Conservation (phyloP, 495 filamentous ascomycete genomes). For the Barbatosphaeria neglecta region DNA sequence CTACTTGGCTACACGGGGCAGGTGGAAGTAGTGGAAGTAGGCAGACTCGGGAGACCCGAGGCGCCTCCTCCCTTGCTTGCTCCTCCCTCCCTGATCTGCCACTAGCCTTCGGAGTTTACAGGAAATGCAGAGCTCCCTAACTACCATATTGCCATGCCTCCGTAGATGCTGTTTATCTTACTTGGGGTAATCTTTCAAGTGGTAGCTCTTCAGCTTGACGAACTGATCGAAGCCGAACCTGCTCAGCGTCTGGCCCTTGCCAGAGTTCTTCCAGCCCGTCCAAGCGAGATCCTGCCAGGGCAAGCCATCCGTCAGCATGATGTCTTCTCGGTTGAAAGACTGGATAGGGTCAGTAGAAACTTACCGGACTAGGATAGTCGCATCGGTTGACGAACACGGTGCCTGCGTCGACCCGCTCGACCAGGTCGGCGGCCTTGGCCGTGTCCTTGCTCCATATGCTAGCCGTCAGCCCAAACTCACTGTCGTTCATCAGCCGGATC, state of each 20-base stretch:
- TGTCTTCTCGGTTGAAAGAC: neutral
- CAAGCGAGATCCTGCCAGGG: constrained; percentile 92
- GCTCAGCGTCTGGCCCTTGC: constrained; percentile 80
- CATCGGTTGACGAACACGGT: constrained; percentile 95
- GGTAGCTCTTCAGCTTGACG: constrained; percentile 89
- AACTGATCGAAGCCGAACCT: constrained; percentile 90
- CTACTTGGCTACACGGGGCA: too few relatives aligned
- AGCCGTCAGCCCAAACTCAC: constrained; percentile 88
- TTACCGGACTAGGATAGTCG: constrained; percentile 85
- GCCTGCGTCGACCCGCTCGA: constrained; percentile 77
- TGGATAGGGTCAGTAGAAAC: constrained; percentile 18
- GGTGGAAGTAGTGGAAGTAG: too few relatives aligned
- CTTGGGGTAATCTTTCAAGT: constrained; percentile 81
- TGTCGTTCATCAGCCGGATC: constrained; percentile 82
- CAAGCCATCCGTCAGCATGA: constrained; percentile 1
- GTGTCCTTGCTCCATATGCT: constrained; percentile 96
- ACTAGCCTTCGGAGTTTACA: too few relatives aligned
- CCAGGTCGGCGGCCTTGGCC: constrained; percentile 59
- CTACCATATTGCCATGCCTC: too few relatives aligned
- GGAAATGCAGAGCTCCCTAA: too few relatives aligned
- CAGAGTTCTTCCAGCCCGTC: constrained; percentile 96
- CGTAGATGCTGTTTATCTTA: constrained; percentile 18
- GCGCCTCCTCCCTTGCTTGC: too few relatives aligned
- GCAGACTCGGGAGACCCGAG: too few relatives aligned
- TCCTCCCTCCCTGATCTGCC: too few relatives aligned